Conservation (phyloP, 2,329 filamentous ascomycete genomes). For the Zasmidium angulare region DNA sequence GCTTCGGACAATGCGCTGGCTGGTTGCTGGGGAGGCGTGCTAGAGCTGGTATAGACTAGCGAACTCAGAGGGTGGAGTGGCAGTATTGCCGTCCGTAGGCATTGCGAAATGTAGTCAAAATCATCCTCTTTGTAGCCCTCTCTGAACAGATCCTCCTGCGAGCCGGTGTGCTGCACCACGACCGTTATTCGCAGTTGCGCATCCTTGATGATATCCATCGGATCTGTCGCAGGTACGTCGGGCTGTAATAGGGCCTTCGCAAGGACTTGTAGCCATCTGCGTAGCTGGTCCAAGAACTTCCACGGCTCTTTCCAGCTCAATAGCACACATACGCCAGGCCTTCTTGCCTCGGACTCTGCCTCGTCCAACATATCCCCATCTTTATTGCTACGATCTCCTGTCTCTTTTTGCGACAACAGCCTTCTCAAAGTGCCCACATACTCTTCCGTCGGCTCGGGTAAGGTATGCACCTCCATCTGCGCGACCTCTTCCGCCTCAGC, state of each 20-base stretch:
- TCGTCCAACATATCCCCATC: slow-evolving; percentile 2
- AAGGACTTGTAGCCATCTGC: slow-evolving; percentile 85
- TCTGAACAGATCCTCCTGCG: slow-evolving; percentile 86
- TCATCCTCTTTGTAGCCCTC: slow-evolving; percentile 94
- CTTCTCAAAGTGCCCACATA: slow-evolving; percentile 30
- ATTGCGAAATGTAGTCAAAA: slow-evolving; percentile 94
- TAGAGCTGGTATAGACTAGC: slow-evolving; percentile 41
- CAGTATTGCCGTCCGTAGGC: slow-evolving; percentile 82
- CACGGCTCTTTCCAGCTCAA: slow-evolving; percentile 95
- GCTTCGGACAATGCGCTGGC: slow-evolving; percentile 30
- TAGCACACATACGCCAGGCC: slow-evolving; percentile 68
- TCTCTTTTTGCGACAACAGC: slow-evolving; percentile 23
- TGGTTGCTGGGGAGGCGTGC: slow-evolving; percentile 35
- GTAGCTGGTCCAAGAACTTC: slow-evolving; percentile 83
- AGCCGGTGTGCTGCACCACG: slow-evolving; percentile 94
- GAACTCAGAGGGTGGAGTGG: slow-evolving; percentile 64
- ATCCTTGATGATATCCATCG: slow-evolving; percentile 82
- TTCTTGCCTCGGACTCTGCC: slow-evolving; percentile 3
- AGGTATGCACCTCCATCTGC: slow-evolving; percentile 32
- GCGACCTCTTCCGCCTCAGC: slow-evolving; percentile 35
- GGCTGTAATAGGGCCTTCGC: slow-evolving; percentile 70
- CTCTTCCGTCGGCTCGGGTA: slow-evolving; percentile 31
- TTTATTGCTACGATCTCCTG: slow-evolving; percentile 4
- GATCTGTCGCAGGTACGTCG: slow-evolving; percentile 59
- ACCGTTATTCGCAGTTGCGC: slow-evolving; percentile 87